phyloP scores from a whole-genome alignment of 768 basidiomycete species.

The Russula sp. region DNA sequence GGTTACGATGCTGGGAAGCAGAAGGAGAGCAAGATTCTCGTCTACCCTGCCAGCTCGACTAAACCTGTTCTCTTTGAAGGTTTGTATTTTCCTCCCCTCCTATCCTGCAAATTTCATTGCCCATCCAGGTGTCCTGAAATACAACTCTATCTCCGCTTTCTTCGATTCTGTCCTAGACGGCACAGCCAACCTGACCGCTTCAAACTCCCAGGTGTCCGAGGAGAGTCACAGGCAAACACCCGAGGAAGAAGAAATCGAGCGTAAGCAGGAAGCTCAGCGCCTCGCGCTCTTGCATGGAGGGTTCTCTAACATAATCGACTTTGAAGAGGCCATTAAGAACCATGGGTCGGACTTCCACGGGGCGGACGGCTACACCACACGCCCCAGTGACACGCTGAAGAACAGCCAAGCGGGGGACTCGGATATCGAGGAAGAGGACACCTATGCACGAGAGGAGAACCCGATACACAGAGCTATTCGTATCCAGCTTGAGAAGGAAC shows the following conservation, averaged over 20 bases:
- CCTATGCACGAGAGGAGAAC: slow-evolving; percentile 23
- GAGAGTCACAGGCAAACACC: slow-evolving; percentile 1
- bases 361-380: slow-evolving; percentile 35
- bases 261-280: slow-evolving; percentile 45
- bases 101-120: too few species aligned
- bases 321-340: slow-evolving; percentile 40
- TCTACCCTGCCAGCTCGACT: slow-evolving; percentile 57
- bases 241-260: slow-evolving; percentile 42
- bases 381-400: slow-evolving; percentile 34
- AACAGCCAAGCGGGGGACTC: slow-evolving; percentile 27
- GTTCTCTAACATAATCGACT: slow-evolving; percentile 43
- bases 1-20: slow-evolving; percentile 49
- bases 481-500: slow-evolving; percentile 24
- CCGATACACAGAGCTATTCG: slow-evolving; percentile 26
- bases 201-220: slow-evolving; percentile 27
- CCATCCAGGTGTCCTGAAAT: slow-evolving; percentile 55
- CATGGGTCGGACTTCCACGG: slow-evolving; percentile 40
- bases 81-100: slow-evolving; percentile 26
- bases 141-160: slow-evolving; percentile 66
- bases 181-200: slow-evolving; percentile 45
- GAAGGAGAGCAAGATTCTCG: slow-evolving; percentile 54
- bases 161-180: slow-evolving; percentile 67
- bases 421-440: slow-evolving; percentile 9
- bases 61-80: slow-evolving; percentile 62
- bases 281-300: slow-evolving; percentile 47